These are phyloP conservation scores for Alternaria sp. DNA, from an alignment of 2,329 filamentous ascomycete genomes.

Conservation along the genomic window DNA sequence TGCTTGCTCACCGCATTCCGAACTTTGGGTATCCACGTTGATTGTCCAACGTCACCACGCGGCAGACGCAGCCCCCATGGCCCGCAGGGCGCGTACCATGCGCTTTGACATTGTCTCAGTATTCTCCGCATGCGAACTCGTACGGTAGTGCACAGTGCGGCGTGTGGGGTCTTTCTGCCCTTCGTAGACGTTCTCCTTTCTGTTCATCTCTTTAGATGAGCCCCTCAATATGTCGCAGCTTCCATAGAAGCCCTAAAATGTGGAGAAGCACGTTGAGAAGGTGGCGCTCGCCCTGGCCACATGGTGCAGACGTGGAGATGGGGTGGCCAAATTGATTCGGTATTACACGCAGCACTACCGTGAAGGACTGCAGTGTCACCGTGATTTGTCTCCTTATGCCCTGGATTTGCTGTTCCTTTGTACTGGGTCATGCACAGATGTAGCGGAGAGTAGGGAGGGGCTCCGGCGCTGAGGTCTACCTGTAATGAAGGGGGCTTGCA, in stretches of 20 bases:
- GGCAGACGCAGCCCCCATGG: conserved; percentile 11
- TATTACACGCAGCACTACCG: conserved; percentile 34
- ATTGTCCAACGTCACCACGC: conserved; percentile 16
- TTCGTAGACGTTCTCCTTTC: conserved; percentile 6
- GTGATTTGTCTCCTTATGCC: conserved; percentile 22
- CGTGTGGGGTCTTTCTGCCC: conserved; percentile 36
- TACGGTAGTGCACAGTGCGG: not conserved
- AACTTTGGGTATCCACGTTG: conserved; percentile 12
- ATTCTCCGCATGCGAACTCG: conserved; percentile 20
- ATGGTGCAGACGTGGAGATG: conserved; percentile 23
- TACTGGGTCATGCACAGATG: conserved; percentile 21
- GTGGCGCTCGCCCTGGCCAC: conserved; percentile 16
- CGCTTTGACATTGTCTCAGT: conserved; percentile 6
- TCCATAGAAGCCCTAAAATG: conserved; percentile 27
- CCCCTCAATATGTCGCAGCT: conserved; percentile 16
- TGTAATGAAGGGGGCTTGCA: conserved; percentile 16
- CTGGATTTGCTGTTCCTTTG: conserved; percentile 31
- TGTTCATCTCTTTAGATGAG: conserved; percentile 35
- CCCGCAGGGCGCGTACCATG: conserved; percentile 6
- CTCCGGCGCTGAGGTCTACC: conserved; percentile 24
- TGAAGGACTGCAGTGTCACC: conserved; percentile 32
- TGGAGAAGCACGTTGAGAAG: conserved; percentile 37
- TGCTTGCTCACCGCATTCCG: conserved; percentile 14
- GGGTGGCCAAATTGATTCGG: conserved; percentile 19
- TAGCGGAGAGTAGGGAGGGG: conserved; percentile 35